phyloP scores from a whole-genome alignment of 495 filamentous ascomycete genomes.

The Aspergillus bridgeri region DNA sequence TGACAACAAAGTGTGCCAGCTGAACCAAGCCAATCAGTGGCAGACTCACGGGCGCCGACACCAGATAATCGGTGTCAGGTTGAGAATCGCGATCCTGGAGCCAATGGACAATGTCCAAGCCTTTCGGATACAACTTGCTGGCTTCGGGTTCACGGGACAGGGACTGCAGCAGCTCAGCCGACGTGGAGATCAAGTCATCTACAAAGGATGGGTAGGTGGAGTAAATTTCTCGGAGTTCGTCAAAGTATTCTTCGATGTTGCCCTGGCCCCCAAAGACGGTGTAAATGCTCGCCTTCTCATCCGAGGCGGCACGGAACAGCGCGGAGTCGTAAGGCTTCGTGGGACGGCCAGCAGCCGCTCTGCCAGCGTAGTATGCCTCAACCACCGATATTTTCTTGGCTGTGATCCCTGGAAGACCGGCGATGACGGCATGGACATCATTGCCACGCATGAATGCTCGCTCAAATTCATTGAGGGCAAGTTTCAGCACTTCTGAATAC shows the following conservation, averaged over 20 bases:
- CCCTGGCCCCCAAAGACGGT: slow-evolving; percentile 97
- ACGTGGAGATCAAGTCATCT: slow-evolving; percentile 72
- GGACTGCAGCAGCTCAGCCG: slow-evolving; percentile 75
- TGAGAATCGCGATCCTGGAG: slow-evolving; percentile 80
- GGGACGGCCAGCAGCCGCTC: slow-evolving; percentile 73
- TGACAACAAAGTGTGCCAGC: slow-evolving; percentile 87
- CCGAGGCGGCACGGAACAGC: slow-evolving; percentile 80
- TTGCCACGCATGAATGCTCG: slow-evolving; percentile 91
- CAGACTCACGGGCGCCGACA: slow-evolving; percentile 95
- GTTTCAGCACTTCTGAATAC: slow-evolving; percentile 82
- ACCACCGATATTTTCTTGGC: slow-evolving; percentile 87
- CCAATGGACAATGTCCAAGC: slow-evolving; percentile 91
- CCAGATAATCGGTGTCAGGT: slow-evolving; percentile 91
- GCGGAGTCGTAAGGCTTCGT: slow-evolving; percentile 91
- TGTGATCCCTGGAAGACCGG: slow-evolving; percentile 79
- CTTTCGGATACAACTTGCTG: slow-evolving; percentile 94
- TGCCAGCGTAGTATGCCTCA: slow-evolving; percentile 83
- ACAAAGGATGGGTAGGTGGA: slow-evolving; percentile 86
- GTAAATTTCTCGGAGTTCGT: slow-evolving; percentile 89
- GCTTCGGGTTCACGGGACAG: slow-evolving; percentile 84
- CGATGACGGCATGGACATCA: slow-evolving; percentile 87
- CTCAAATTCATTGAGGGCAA: slow-evolving; percentile 92
- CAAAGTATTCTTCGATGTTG: slow-evolving; percentile 99
- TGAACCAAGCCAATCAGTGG: slow-evolving; percentile 95
- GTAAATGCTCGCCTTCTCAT: slow-evolving; percentile 75